These are phyloP conservation scores for Trypanosomatidae sp. DNA, from an alignment of 208 protist species.

Conservation along the genomic window DNA sequence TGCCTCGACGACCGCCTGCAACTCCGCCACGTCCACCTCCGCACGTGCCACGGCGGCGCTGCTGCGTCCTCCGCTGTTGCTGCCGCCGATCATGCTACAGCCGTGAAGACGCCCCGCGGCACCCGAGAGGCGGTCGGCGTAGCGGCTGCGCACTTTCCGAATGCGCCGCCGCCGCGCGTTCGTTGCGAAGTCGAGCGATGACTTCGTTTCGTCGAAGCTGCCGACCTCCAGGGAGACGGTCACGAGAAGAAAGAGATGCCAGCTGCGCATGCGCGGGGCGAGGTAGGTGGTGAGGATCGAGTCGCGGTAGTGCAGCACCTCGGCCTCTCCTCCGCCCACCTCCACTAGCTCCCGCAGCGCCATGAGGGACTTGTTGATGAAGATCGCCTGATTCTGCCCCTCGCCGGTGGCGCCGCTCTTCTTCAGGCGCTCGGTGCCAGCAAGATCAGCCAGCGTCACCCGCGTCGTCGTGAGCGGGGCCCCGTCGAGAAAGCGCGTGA, in stretches of 20 bases:
- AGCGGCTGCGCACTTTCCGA: conserved; percentile 31
- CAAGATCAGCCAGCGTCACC: conserved; percentile 91
- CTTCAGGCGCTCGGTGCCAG: conserved; percentile 88
- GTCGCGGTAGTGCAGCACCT: conserved; percentile 49
- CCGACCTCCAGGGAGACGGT: conserved; percentile 62
- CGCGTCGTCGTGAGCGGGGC: conserved; percentile 46
- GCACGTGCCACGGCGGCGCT: too few relatives aligned
- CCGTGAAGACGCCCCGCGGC: background rate
- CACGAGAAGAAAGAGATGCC: conserved; percentile 73
- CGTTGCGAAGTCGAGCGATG: conserved; percentile 69
- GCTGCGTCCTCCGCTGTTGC: too few relatives aligned
- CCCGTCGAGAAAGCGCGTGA: conserved; percentile 64
- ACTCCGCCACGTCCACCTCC: too few relatives aligned
- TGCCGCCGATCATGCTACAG: too few relatives aligned
- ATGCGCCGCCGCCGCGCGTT: conserved; percentile 51
- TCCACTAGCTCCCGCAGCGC: conserved; percentile 79
- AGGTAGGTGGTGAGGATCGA: conserved; percentile 69
- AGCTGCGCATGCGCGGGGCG: conserved; percentile 54
- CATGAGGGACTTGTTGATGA: conserved; percentile 93
- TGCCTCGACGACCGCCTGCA: too few relatives aligned
- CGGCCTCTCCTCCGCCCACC: conserved; percentile 31
- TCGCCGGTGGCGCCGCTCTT: conserved; percentile 78
- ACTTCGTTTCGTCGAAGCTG: conserved; percentile 65
- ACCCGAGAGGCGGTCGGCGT: conserved; percentile 21
- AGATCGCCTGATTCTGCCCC: conserved; percentile 80